Evolutionary conservation across 345 rosid genomes (phyloP), one percentile per base, ranked within the genome.

Genomic region (Corymbia maculata): DNA sequence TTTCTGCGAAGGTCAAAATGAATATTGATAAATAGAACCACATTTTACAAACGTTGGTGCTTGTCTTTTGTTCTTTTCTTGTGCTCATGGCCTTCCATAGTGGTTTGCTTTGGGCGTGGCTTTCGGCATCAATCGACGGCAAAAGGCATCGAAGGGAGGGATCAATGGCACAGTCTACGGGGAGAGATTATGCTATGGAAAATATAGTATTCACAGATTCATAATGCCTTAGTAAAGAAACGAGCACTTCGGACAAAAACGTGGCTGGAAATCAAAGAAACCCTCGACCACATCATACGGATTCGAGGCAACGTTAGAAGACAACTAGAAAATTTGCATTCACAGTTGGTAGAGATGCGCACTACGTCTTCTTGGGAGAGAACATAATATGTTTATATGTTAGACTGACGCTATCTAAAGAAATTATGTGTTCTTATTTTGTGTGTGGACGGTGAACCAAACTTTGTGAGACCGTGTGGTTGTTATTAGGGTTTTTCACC

Each of bases 301-400:
- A 59, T 59, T 59, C 12, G 66, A 59, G 66, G 66, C 66, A 11
- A 4, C 0, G 0, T 0, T 59, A 26, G 0, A 2, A 59, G 51
- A 49, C 28, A 59, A 59, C 26, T 59, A 0, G 66, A 59, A 59
- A 59, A 59, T n/a, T 59, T 59, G 30, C 30, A 26, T 26, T 6
- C 66, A 59, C 26, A 4, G 66, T 26, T 11, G 66, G 14, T 59
- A 13, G 0, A 59, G 30, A 59, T 26, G 66, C 0, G 28, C 66
- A 0, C 66, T 2, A n/a, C 14, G 30, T 26, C 66, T 59, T 59
- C 66, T 11, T 59, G 14, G 66, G 30, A 24, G 66, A 26, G 14
- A 59, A 59, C 66, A 2, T 59, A 1, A 59, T 24, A 28, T 59
- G 28, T 59, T 59, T 26, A 59, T 26, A 24, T 26, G 0, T 59